A percentile compares a stretch with the other conserved stretches of the same genome.
phyloP scores from a whole-genome alignment of 2,329 filamentous ascomycete genomes.

The Calonectria hawksworthii region DNA sequence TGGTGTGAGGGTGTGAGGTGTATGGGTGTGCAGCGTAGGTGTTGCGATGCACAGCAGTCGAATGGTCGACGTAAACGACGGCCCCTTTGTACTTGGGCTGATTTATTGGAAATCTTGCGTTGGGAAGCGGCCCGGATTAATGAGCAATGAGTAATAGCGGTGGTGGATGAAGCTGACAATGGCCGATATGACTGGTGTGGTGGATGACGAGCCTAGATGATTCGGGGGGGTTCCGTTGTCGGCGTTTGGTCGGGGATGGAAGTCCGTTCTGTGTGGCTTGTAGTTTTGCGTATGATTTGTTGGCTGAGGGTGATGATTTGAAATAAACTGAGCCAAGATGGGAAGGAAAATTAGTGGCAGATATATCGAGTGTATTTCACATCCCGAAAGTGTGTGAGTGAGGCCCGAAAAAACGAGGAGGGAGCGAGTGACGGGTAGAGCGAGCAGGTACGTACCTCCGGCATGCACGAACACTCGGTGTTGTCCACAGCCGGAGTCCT shows the following conservation, averaged over 20 bases:
- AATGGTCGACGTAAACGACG: slow-evolving; percentile 5
- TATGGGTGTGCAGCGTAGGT: slow-evolving; percentile 6
- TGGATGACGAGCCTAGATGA: slow-evolving; percentile 13
- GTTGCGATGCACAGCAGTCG: slow-evolving; percentile 14
- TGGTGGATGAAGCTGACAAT: slow-evolving; percentile 14
- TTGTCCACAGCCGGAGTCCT: slow-evolving; percentile 23
- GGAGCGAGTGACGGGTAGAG: slow-evolving; percentile 16
- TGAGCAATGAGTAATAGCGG: slow-evolving; percentile 24
- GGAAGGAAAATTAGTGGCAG: slow-evolving; percentile 16
- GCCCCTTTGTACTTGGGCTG: slow-evolving; percentile 12
- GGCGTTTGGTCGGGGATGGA: slow-evolving; percentile 14
- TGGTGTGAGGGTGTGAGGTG: not conserved
- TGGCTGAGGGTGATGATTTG: slow-evolving; percentile 24
- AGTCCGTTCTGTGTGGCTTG: slow-evolving; percentile 11
- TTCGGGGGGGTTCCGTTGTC: slow-evolving; percentile 29
- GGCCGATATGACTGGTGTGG: slow-evolving; percentile 17
- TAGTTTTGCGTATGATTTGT: not conserved
- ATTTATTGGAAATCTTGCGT: not conserved
- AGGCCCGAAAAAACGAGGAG: slow-evolving; percentile 25
- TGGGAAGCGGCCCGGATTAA: slow-evolving; percentile 5
- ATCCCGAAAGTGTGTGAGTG: slow-evolving; percentile 17
- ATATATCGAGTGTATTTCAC: slow-evolving; percentile 19
- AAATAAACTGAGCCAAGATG: slow-evolving; percentile 19
- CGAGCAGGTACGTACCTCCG: slow-evolving; percentile 14
- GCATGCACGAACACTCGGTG: slow-evolving; percentile 22